Conservation (phyloP, 768 basidiomycete genomes). For the Austroboletus festivus region DNA sequence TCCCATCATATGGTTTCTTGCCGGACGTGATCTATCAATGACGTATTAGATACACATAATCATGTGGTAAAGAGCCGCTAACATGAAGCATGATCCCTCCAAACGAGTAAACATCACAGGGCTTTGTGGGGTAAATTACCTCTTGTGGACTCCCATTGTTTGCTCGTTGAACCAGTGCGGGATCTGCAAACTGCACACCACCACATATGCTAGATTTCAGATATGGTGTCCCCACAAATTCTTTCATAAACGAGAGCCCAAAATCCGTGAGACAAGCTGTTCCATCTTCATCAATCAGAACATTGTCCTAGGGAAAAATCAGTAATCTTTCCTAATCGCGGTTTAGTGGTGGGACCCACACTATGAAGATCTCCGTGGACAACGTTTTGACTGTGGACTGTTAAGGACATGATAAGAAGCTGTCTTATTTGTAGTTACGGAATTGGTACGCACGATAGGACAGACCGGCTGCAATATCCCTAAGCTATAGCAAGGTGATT, state of each 20-base stretch:
- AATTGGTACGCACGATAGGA: conserved; percentile 18
- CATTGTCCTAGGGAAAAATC: conserved; percentile 31
- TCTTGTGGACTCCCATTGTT: not conserved
- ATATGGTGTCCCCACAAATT: conserved; percentile 28
- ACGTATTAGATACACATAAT: conserved; percentile 3
- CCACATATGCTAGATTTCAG: conserved; percentile 36
- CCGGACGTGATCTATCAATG: conserved; percentile 19
- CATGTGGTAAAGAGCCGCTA: not conserved
- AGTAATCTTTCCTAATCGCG: not conserved
- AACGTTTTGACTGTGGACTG: conserved; percentile 23
- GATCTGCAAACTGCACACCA: conserved; percentile 45
- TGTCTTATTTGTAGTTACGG: not conserved
- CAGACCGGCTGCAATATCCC: conserved; percentile 23
- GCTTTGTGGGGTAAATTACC: conserved; percentile 11
- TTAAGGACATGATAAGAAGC: not conserved
- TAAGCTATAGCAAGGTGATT: conserved; percentile 9
- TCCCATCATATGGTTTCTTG: conserved; percentile 17
- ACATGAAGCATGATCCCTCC: conserved; percentile 37
- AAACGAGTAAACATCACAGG: conserved; percentile 29
- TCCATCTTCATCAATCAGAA: conserved; percentile 39
- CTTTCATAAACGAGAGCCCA: conserved; percentile 34
- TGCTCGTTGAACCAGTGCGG: conserved; percentile 22
- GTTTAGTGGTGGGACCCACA: conserved; percentile 14
- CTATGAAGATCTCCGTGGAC: conserved; percentile 39
- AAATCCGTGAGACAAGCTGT: conserved; percentile 49